These are phyloP conservation scores for Emergomyces pasteurianus DNA, from an alignment of 2,329 filamentous ascomycete species.

Conservation along the genomic window DNA sequence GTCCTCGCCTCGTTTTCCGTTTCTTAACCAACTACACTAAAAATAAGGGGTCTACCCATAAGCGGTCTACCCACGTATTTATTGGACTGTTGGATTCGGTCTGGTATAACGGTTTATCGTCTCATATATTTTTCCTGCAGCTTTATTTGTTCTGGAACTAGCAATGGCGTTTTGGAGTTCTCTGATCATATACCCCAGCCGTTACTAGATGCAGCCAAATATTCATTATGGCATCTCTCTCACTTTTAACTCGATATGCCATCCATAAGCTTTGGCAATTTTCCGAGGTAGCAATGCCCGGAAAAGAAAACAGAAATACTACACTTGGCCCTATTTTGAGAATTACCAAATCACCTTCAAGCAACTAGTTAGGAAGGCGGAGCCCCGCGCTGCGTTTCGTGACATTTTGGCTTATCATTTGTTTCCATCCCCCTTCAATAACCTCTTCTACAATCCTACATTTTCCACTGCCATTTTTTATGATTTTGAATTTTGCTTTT, in stretches of 20 bases:
- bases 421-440: background rate
- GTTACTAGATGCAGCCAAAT: background rate
- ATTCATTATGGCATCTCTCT: background rate
- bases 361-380: background rate
- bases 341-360: background rate
- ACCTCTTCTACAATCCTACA: no score
- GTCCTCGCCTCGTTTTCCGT: background rate
- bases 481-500: background rate
- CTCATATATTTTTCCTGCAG: background rate
- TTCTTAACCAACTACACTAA: background rate
- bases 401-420: background rate
- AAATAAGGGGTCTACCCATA: background rate
- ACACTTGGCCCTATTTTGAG: background rate
- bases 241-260: background rate
- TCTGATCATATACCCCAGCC: background rate
- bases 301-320: background rate
- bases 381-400: background rate
- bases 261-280: background rate
- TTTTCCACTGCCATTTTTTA: background rate
- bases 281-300: background rate
- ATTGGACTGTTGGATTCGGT: background rate
- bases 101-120: background rate
- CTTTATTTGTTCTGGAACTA: background rate
- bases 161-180: slow-evolving; percentile 1
- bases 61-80: background rate